Percentiles rank a stretch among this genome's conserved stretches.
Conservation (phyloP, 2,329 filamentous ascomycete species). For the Hymenoscyphus repandus region DNA sequence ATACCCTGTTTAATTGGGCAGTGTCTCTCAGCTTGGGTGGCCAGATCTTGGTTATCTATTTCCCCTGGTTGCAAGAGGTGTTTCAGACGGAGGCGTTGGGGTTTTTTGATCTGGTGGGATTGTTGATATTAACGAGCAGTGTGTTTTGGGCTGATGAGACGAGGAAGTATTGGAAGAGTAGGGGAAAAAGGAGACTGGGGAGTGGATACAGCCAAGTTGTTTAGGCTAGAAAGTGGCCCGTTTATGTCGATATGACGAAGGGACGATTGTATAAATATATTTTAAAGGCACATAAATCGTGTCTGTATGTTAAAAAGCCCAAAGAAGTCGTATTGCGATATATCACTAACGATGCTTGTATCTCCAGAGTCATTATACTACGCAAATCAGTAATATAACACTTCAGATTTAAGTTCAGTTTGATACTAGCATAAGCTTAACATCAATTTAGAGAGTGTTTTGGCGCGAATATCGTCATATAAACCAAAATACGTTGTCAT, state of each 20-base stretch:
- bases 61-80: conserved; percentile 86
- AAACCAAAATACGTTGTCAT: conserved; percentile 1
- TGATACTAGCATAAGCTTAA: too few species aligned
- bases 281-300: background rate
- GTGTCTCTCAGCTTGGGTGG: conserved; percentile 80
- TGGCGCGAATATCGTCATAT: background rate
- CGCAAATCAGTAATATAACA: too few species aligned
- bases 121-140: conserved; percentile 73
- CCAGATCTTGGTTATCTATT: conserved; percentile 87
- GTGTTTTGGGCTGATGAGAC: conserved; percentile 95
- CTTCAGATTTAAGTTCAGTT: background rate
- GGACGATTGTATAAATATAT: conserved; percentile 7
- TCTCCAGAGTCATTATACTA: too few species aligned
- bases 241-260: background rate
- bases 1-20: conserved; percentile 95
- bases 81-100: conserved; percentile 91
- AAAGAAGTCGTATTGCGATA: too few species aligned
- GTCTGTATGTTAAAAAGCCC: too few species aligned
- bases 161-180: conserved; percentile 70
- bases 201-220: conserved; percentile 62
- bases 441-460: background rate
- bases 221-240: conserved; percentile 30
- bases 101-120: conserved; percentile 65
- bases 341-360: too few species aligned
- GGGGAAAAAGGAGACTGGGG: conserved; percentile 49